Evolutionary conservation across 352 stramenopile species (phyloP).

Genomic region (Lagenidium sp.): DNA sequence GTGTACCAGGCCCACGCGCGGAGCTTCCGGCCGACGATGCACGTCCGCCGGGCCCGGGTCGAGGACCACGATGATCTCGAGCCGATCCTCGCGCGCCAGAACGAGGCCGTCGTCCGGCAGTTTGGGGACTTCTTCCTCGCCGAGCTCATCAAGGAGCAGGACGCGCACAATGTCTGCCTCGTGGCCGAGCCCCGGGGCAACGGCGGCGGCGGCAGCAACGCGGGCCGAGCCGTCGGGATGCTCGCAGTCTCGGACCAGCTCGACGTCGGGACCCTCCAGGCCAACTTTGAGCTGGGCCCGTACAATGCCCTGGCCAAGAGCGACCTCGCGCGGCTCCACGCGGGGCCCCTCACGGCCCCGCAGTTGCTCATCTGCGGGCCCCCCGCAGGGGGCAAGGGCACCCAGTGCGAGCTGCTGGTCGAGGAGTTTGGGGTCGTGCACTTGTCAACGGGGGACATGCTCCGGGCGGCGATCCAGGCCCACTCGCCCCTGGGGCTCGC

Average conservation of each 20-base stretch:
- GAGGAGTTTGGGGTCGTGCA: slow-evolving; percentile 86
- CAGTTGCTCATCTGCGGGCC: slow-evolving; percentile 51
- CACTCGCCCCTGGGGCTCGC: slow-evolving; percentile 20
- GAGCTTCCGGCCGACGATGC: slow-evolving; percentile 30
- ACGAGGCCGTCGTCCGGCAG: slow-evolving; percentile 41
- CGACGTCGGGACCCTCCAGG: slow-evolving; percentile 69
- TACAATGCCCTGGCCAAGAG: slow-evolving; percentile 73
- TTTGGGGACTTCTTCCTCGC: slow-evolving; percentile 92
- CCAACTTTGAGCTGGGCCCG: slow-evolving; percentile 73
- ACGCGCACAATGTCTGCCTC: slow-evolving; percentile 77
- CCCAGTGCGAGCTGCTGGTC: slow-evolving; percentile 88
- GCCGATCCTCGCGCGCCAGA: slow-evolving; percentile 53
- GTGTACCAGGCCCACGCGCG: slow-evolving; percentile 34
- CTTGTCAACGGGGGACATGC: slow-evolving; percentile 88
- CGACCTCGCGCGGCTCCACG: neutral
- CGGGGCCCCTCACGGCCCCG: slow-evolving; percentile 15
- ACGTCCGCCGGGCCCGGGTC: slow-evolving; percentile 56
- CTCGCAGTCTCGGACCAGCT: slow-evolving; percentile 79
- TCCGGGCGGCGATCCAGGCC: slow-evolving; percentile 69
- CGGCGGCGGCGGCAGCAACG: slow-evolving; percentile 14
- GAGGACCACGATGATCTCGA: slow-evolving; percentile 80
- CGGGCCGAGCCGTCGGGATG: slow-evolving; percentile 50
- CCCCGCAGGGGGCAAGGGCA: slow-evolving; percentile 93
- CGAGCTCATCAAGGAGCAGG: slow-evolving; percentile 86
- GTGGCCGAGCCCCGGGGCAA: slow-evolving; percentile 41